A percentile compares a stretch with the other conserved stretches of the same genome.
Conservation (phyloP, 2,329 filamentous ascomycete genomes). For the Sclerotinia minor region DNA sequence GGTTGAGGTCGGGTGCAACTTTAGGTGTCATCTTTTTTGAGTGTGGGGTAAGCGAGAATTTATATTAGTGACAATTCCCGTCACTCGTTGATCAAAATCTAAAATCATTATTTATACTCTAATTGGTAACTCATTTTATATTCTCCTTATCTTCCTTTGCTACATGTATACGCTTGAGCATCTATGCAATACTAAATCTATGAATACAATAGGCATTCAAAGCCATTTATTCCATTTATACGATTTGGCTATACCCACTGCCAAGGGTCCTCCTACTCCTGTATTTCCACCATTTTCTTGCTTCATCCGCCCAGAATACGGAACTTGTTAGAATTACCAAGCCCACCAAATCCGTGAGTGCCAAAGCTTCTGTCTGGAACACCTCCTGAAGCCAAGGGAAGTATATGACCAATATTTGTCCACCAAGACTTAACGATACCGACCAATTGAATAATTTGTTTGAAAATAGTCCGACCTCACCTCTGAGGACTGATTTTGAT, state of each 20-base stretch:
- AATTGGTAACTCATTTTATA: neutral
- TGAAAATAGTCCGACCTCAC: conserved; percentile 78
- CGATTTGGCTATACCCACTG: conserved; percentile 65
- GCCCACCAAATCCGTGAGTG: conserved; percentile 69
- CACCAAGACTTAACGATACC: conserved; percentile 78
- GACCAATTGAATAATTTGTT: conserved; percentile 98
- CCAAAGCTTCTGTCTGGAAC: conserved; percentile 90
- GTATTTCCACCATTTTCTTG: conserved; percentile 74
- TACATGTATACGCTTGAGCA: conserved; percentile 22
- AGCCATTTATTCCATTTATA: conserved; percentile 45
- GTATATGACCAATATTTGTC: conserved; percentile 90
- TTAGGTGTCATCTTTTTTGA: conserved; percentile 26
- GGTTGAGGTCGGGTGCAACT: conserved; percentile 24
- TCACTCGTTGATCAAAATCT: neutral
- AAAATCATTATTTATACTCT: neutral
- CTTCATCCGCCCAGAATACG: conserved; percentile 95
- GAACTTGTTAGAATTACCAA: conserved; percentile 77
- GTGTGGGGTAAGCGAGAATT: conserved; percentile 33
- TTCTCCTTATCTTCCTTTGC: conserved; percentile 13
- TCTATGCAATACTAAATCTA: conserved; percentile 26
- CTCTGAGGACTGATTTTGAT: conserved; percentile 81
- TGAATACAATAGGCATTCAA: conserved; percentile 26
- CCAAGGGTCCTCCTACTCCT: conserved; percentile 55
- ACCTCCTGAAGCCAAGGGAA: conserved; percentile 90
- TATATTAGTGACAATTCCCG: conserved; percentile 14